Percentiles rank a stretch among this genome's conserved stretches.
These are phyloP conservation scores for Linnemannia hyalina DNA, from an alignment of 192 early-diverging fungal species.

Conservation along the genomic window DNA sequence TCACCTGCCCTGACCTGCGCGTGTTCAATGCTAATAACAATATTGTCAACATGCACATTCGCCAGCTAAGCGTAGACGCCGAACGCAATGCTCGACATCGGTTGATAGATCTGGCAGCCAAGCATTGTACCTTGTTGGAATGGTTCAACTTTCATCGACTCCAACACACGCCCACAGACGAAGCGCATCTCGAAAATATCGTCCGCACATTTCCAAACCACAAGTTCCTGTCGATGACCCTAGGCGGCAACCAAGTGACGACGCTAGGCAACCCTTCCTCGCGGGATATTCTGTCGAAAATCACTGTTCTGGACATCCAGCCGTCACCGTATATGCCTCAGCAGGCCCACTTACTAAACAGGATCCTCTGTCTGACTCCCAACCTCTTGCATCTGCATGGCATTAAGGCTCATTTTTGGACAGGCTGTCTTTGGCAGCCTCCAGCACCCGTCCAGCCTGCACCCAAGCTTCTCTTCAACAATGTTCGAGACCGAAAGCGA, in stretches of 20 bases:
- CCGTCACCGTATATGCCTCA: not conserved
- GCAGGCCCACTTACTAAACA: not conserved
- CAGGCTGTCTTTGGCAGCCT: not conserved
- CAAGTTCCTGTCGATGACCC: not conserved
- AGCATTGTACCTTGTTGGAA: slow-evolving; percentile 4
- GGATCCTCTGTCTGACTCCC: slow-evolving; percentile 5
- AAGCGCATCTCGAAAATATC: not conserved
- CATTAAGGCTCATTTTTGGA: not conserved
- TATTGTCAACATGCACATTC: not conserved
- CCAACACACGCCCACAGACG: not conserved
- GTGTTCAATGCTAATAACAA: slow-evolving; percentile 6
- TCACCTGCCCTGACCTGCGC: slow-evolving; percentile 29
- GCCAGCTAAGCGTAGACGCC: too few relatives aligned
- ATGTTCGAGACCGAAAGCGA: not conserved
- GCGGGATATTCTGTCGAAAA: not conserved
- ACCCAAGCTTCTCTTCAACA: not conserved
- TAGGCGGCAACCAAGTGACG: not conserved
- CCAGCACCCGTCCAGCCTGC: not conserved
- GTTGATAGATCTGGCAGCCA: not conserved
- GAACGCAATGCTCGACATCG: not conserved
- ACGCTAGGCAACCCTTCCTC: not conserved
- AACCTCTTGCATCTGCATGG: slow-evolving; percentile 1
- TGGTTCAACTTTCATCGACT: slow-evolving; percentile 11
- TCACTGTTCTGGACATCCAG: not conserved
- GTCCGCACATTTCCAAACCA: not conserved